A percentile compares a stretch with the other conserved stretches of the same genome.
Conservation (phyloP, 1,139 yeast genomes). For the Geotrichum europaeum region DNA sequence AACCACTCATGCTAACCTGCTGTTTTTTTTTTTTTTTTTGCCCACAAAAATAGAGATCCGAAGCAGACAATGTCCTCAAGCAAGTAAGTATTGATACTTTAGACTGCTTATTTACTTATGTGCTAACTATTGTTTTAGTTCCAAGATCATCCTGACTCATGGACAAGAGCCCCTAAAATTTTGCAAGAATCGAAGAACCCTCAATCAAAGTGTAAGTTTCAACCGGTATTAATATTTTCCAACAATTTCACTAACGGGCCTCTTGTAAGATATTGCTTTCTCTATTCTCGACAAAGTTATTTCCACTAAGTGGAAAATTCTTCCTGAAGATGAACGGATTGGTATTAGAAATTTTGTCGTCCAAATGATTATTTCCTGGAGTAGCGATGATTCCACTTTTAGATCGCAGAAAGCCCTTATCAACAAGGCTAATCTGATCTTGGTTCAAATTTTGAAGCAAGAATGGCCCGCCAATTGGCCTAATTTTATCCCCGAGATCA, state of each 20-base stretch:
- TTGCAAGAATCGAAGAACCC: constrained; percentile 72
- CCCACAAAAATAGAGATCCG: constrained; percentile 45
- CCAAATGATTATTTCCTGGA: constrained; percentile 85
- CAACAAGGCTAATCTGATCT: constrained; percentile 86
- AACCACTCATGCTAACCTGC: neutral
- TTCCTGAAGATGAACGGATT: constrained; percentile 69
- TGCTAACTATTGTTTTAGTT: constrained; percentile 37
- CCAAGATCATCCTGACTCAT: constrained; percentile 91
- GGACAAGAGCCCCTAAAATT: constrained; percentile 92
- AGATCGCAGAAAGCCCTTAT: constrained; percentile 73
- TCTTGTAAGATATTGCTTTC: constrained; percentile 55
- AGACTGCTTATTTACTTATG: neutral
- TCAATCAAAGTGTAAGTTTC: constrained; percentile 62
- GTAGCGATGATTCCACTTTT: constrained; percentile 78
- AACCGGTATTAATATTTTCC: neutral
- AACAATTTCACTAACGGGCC: constrained; percentile 10
- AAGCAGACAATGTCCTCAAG: constrained; percentile 78
- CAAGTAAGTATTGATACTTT: constrained; percentile 34
- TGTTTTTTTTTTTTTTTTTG: constrained; percentile 7
- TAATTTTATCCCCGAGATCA: constrained; percentile 88
- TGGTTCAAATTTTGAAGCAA: constrained; percentile 90
- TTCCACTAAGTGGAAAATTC: constrained; percentile 86
- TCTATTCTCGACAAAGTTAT: constrained; percentile 85
- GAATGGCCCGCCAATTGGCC: constrained; percentile 99
- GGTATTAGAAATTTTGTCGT: constrained; percentile 93